Conservation (phyloP, 768 basidiomycete species). For the Leccinum pellstonianum region DNA sequence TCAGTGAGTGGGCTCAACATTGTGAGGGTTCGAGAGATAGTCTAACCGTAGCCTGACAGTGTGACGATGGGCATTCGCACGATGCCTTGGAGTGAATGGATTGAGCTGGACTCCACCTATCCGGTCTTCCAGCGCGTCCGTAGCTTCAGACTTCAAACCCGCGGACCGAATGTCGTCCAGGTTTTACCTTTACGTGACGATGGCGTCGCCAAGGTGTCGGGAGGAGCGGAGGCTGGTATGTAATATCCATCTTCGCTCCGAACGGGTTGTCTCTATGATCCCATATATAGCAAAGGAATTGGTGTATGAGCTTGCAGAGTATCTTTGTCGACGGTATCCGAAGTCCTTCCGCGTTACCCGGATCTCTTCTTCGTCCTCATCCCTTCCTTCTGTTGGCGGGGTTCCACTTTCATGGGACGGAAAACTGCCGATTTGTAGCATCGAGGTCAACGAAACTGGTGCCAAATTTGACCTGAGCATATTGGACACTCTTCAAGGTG, state of each 20-base stretch:
- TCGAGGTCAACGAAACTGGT: constrained; percentile 50
- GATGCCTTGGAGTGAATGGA: constrained; percentile 73
- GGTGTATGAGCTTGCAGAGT: constrained; percentile 67
- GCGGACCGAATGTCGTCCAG: constrained; percentile 46
- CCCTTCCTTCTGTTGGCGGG: constrained; percentile 21
- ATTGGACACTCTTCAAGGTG: constrained; percentile 15
- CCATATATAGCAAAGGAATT: constrained; percentile 55
- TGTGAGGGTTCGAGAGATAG: not conserved
- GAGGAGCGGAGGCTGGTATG: constrained; percentile 32
- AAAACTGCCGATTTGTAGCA: constrained; percentile 47
- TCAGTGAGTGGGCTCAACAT: constrained; percentile 43
- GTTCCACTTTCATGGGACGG: constrained; percentile 40
- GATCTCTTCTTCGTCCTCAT: constrained; percentile 5
- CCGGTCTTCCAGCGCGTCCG: constrained; percentile 54
- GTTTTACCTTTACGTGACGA: constrained; percentile 46
- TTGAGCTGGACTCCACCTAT: constrained; percentile 66
- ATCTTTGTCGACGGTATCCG: constrained; percentile 62
- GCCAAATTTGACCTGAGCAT: constrained; percentile 50
- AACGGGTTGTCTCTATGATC: not conserved
- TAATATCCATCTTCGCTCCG: not conserved
- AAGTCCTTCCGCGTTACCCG: constrained; percentile 52
- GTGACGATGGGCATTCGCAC: constrained; percentile 67
- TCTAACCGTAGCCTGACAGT: constrained; percentile 33
- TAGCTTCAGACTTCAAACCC: constrained; percentile 50
- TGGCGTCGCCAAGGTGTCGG: constrained; percentile 33